Conservation (phyloP, 495 filamentous ascomycete species). For the Extremus antarcticus region DNA sequence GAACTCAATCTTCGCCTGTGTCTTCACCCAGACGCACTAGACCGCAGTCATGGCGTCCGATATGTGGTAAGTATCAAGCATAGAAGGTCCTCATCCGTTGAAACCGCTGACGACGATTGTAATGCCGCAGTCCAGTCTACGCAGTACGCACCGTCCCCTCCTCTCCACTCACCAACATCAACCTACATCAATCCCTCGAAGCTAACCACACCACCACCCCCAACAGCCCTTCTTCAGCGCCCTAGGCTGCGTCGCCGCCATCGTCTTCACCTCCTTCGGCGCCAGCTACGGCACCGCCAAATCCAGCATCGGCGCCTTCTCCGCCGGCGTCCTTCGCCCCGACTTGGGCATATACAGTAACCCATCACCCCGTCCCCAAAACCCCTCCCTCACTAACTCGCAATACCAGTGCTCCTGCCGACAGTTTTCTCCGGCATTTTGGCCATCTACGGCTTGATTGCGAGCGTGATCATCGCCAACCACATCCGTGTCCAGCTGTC, state of each 20-base stretch:
- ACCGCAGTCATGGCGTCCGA: background rate
- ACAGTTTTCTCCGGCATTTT: background rate
- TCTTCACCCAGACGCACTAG: background rate
- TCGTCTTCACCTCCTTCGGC: slow-evolving; percentile 11
- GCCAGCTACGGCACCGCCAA: slow-evolving; percentile 23
- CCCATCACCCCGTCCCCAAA: background rate
- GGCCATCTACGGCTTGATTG: background rate
- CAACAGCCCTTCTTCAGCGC: slow-evolving; percentile 39
- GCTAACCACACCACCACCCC: background rate
- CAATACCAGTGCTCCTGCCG: background rate
- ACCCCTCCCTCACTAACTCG: no score
- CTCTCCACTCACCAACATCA: background rate
- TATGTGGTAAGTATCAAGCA: background rate
- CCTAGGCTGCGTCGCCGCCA: slow-evolving; percentile 33
- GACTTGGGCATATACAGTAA: background rate
- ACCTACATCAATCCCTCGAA: background rate
- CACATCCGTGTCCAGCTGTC: background rate
- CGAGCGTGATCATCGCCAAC: background rate
- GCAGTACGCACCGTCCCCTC: background rate
- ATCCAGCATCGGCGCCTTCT: slow-evolving; percentile 30
- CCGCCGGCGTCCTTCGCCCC: slow-evolving; percentile 14
- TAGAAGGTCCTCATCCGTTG: background rate
- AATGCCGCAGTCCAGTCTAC: background rate
- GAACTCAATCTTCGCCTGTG: background rate
- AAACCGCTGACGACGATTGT: background rate